These are phyloP conservation scores for Crithidia bombi DNA, from an alignment of 208 protist species.

Conservation along the genomic window DNA sequence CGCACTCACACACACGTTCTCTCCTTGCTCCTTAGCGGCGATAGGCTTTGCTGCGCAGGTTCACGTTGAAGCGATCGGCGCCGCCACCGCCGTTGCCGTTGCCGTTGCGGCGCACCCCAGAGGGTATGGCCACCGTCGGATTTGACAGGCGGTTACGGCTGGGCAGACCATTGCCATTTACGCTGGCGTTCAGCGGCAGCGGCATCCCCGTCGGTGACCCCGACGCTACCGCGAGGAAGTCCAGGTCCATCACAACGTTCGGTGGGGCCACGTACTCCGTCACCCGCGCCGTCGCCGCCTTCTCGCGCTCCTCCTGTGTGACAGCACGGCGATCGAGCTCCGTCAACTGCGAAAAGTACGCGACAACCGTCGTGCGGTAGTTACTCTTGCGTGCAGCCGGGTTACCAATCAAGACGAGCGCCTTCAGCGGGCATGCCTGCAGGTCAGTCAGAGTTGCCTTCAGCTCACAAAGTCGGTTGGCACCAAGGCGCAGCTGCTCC, in stretches of 20 bases:
- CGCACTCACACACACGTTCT: too few relatives aligned
- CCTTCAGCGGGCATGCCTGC: slow-evolving; percentile 34
- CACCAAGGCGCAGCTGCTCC: slow-evolving; percentile 53
- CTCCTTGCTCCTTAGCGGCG: slow-evolving; percentile 27
- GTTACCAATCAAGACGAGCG: slow-evolving; percentile 68
- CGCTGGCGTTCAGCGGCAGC: background rate
- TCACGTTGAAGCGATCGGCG: slow-evolving; percentile 21
- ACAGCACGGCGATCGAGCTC: slow-evolving; percentile 67
- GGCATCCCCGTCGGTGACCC: background rate
- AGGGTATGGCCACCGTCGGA: background rate
- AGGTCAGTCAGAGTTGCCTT: slow-evolving; percentile 49
- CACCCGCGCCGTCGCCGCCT: slow-evolving; percentile 41
- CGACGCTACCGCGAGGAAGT: slow-evolving; percentile 22
- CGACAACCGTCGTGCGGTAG: slow-evolving; percentile 71
- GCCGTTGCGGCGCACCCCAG: slow-evolving; percentile 16
- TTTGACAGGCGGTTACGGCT: slow-evolving; percentile 9
- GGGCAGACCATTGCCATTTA: slow-evolving; percentile 5
- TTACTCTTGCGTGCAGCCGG: slow-evolving; percentile 74
- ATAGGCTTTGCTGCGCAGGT: slow-evolving; percentile 20
- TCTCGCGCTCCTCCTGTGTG: slow-evolving; percentile 77
- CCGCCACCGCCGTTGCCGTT: background rate
- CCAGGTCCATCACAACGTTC: slow-evolving; percentile 82
- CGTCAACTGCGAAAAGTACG: slow-evolving; percentile 40
- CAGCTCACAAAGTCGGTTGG: slow-evolving; percentile 80
- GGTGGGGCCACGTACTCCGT: slow-evolving; percentile 59